Percentiles rank a stretch among this genome's conserved stretches.
These are phyloP conservation scores for Cymbomonas tetramitiformis DNA, from an alignment of 139 green algal genomes.

Conservation along the genomic window DNA sequence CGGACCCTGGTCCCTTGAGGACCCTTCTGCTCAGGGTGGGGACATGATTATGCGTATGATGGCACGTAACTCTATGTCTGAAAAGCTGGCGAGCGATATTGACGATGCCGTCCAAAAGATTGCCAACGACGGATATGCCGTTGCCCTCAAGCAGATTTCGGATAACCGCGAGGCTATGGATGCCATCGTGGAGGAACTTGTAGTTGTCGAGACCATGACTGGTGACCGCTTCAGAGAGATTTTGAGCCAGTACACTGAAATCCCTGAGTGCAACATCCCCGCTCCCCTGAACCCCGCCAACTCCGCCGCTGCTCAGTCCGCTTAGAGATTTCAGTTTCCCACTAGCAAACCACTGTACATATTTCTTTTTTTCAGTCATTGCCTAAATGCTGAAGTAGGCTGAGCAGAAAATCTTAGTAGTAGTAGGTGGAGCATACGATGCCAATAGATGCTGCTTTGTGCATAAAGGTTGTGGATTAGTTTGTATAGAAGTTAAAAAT, in stretches of 20 bases:
- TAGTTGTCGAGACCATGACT: conserved; percentile 90
- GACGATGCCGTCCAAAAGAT: conserved; percentile 76
- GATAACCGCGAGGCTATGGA: conserved; percentile 88
- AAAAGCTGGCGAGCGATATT: conserved; percentile 85
- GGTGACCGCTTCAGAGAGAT: conserved; percentile 80
- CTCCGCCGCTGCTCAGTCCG: too few relatives aligned
- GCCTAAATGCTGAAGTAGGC: too few relatives aligned
- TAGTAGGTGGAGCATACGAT: too few relatives aligned
- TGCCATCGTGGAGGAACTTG: conserved; percentile 71
- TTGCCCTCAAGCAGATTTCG: conserved; percentile 60
- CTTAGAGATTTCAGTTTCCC: too few relatives aligned
- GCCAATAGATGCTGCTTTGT: too few relatives aligned
- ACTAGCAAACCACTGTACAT: too few relatives aligned
- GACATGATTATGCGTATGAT: conserved; percentile 99
- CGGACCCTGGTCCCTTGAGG: conserved; percentile 82
- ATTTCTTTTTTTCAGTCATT: too few relatives aligned
- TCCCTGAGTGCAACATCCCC: conserved; percentile 70
- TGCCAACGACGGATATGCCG: conserved; percentile 47
- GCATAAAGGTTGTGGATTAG: too few relatives aligned
- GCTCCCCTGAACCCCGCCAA: too few relatives aligned
- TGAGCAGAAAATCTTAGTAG: too few relatives aligned
- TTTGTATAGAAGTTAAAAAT: too few relatives aligned
- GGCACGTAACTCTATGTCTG: conserved; percentile 83
- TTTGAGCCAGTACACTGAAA: conserved; percentile 59
- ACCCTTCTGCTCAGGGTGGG: conserved; percentile 56